Conservation (phyloP, 2,329 filamentous ascomycete genomes). For the Pseudogymnoascus pannorum region DNA sequence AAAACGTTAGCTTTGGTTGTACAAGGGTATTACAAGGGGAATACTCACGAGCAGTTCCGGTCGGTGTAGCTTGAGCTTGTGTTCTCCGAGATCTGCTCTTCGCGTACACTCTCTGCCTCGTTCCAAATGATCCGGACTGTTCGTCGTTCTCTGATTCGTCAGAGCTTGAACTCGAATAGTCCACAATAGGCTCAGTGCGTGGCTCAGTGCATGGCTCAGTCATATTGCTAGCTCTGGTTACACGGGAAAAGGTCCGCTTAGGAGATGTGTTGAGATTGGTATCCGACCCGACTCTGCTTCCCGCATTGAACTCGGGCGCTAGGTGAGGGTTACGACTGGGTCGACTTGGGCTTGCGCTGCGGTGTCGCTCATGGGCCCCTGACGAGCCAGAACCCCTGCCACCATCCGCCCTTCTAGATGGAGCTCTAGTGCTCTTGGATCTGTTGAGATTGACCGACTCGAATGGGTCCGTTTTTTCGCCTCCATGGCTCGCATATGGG, state of each 20-base stretch:
- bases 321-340: slow-evolving; percentile 7
- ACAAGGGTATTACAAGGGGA: not conserved
- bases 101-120: not conserved
- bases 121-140: not conserved
- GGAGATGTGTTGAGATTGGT: slow-evolving; percentile 17
- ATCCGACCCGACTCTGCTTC: slow-evolving; percentile 24
- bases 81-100: not conserved
- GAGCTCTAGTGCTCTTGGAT: slow-evolving; percentile 27
- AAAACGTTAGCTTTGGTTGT: not conserved
- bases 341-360: slow-evolving; percentile 13
- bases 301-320: slow-evolving; percentile 1
- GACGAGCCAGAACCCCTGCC: not conserved
- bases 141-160: not conserved
- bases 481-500: slow-evolving; percentile 48
- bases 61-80: not conserved
- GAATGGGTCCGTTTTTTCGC: slow-evolving; percentile 53
- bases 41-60: not conserved
- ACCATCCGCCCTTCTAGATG: not conserved
- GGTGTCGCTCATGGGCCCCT: not conserved
- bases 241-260: slow-evolving; percentile 9
- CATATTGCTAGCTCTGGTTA: not conserved
- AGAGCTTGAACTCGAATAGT: not conserved
- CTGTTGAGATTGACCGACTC: slow-evolving; percentile 33
- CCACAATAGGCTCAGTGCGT: not conserved
- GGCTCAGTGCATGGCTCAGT: not conserved